Percentiles rank a stretch among this genome's conserved stretches.
phyloP scores from a whole-genome alignment of 805 yeast genomes.

The Wickerhamomyces hampshirensis region DNA sequence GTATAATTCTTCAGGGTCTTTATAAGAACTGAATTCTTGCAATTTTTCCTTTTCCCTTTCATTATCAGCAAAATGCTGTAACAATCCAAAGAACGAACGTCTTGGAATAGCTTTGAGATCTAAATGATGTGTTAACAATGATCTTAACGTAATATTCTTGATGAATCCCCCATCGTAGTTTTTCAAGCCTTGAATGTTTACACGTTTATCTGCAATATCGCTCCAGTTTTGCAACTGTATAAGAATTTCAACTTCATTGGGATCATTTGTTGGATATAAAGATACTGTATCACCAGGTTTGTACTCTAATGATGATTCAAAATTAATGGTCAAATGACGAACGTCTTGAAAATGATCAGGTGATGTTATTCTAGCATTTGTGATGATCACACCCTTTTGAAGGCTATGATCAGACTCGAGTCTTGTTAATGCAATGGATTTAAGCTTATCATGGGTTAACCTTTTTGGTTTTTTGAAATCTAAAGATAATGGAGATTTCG shows the following conservation, averaged over 20 bases:
- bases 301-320: constrained; percentile 30
- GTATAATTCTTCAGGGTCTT: constrained; percentile 76
- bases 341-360: constrained; percentile 87
- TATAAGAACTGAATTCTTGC: constrained; percentile 64
- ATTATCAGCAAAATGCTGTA: constrained; percentile 74
- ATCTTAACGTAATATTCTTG: constrained; percentile 59
- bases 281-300: constrained; percentile 80
- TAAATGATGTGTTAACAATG: constrained; percentile 70
- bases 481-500: constrained; percentile 29
- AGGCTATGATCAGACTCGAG: constrained; percentile 15
- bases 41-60: constrained; percentile 72
- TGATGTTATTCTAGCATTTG: constrained; percentile 61
- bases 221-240: constrained; percentile 72
- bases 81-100: constrained; percentile 68
- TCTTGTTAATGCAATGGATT: constrained; percentile 28
- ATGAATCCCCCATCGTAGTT: constrained; percentile 58
- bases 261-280: constrained; percentile 70
- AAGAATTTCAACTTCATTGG: constrained; percentile 56
- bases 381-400: constrained; percentile 39
- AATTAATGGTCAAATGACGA: constrained; percentile 40
- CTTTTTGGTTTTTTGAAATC: constrained; percentile 27
- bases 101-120: constrained; percentile 83
- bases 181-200: constrained; percentile 7
- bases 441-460: constrained; percentile 24
- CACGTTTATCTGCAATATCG: constrained; percentile 58